phyloP scores from a whole-genome alignment of 2,329 filamentous ascomycete genomes.

The Fusarium camptoceras region DNA sequence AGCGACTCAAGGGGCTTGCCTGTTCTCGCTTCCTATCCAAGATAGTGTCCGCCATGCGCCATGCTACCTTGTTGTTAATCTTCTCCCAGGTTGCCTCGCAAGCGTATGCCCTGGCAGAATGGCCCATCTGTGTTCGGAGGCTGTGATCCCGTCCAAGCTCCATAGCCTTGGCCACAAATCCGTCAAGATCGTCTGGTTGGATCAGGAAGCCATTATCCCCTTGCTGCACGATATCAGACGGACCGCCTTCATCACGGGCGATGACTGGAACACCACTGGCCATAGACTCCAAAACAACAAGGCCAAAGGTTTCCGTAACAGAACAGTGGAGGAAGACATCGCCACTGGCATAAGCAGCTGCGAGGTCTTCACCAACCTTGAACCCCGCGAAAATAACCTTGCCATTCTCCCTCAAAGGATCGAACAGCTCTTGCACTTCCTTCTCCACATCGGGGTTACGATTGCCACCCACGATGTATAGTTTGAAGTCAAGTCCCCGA shows the following conservation, averaged over 20 bases:
- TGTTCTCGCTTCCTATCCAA: conserved; percentile 56
- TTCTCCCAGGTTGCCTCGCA: conserved; percentile 76
- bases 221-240: conserved; percentile 73
- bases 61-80: conserved; percentile 77
- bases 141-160: conserved; percentile 59
- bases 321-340: conserved; percentile 80
- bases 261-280: conserved; percentile 76
- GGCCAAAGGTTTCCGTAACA: conserved; percentile 77
- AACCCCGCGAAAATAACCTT: conserved; percentile 76
- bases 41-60: conserved; percentile 69
- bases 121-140: conserved; percentile 60
- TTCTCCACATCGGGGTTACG: conserved; percentile 71
- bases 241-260: conserved; percentile 76
- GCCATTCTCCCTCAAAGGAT: conserved; percentile 58
- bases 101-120: conserved; percentile 65
- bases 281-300: conserved; percentile 78
- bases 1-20: conserved; percentile 19
- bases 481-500: conserved; percentile 68
- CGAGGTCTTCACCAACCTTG: conserved; percentile 69
- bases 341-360: conserved; percentile 74
- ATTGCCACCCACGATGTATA: conserved; percentile 77
- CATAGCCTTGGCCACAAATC: conserved; percentile 66
- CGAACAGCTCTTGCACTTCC: conserved; percentile 71
- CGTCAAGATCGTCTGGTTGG: conserved; percentile 67
- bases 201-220: conserved; percentile 71